Evolutionary conservation across 768 basidiomycete species (phyloP), one percentile per base, ranked within the genome.

Genomic region (Mycena epipterygia): DNA sequence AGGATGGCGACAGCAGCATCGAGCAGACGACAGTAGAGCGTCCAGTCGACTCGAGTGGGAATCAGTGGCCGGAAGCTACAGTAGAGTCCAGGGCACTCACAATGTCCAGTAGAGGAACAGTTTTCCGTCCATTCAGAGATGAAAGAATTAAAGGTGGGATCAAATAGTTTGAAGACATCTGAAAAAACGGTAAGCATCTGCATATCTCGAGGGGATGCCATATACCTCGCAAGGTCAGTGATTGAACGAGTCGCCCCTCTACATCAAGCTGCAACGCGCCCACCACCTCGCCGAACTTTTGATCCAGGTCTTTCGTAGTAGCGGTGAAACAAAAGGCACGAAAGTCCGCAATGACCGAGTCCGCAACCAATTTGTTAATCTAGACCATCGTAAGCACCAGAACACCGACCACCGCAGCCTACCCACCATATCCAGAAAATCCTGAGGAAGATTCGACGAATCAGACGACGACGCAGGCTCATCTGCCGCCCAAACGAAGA

Each of bases 381-480:
- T 93, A 52, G 32, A 48, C 16, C 44, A 56, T 61, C 62, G 25
- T 55, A 27, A 52, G 67, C n/a, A 53, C 39, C 37, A 53, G 39
- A 23, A 53, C 39, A 49, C 25, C 44, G 11, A 52, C 21, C 11
- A 27, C 8, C 35, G 46, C 42, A 29, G 21, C 8, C 35, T 21
- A 51, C 84, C 0, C 57, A 93, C 93, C 92, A 92, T 91, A 42
- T 85, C 84, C 39, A 81, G 76, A 53, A 93, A 86, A 76, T 94
- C 92, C 33, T 7, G 41, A 21, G 68, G 58, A 27, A 73, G 68
- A 33, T 82, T 71, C 0, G 81, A 76, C 16, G 81, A 74, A 13
- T 79, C 78, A 17, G 70, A 23, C 16, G 81, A 57, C 17, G 68
- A 65, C 5, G 81, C 73, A n/a, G 81, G 76, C 33, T 82, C 83